These are phyloP conservation scores for Orbilia blumenaviensis DNA, from an alignment of 2,329 filamentous ascomycete species.

Conservation along the genomic window DNA sequence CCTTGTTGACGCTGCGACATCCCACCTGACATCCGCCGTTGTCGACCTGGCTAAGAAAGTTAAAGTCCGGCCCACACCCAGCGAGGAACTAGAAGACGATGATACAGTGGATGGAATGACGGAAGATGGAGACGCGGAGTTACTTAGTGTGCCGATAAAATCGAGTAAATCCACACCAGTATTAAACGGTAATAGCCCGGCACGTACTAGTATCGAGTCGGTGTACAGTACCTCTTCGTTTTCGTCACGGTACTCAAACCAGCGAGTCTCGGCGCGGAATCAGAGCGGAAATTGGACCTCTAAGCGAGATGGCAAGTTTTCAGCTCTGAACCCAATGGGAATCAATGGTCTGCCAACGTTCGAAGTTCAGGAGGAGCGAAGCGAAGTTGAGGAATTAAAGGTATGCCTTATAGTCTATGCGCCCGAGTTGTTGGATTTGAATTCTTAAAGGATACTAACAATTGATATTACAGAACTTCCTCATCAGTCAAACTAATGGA, in stretches of 20 bases:
- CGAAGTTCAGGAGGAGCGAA: slow-evolving; percentile 48
- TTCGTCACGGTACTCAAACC: slow-evolving; percentile 52
- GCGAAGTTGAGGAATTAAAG: slow-evolving; percentile 48
- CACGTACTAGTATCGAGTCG: slow-evolving; percentile 57
- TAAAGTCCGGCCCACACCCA: slow-evolving; percentile 81
- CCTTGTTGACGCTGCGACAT: slow-evolving; percentile 89
- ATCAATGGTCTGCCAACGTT: slow-evolving; percentile 40
- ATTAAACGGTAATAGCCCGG: slow-evolving; percentile 58
- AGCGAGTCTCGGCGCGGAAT: slow-evolving; percentile 40
- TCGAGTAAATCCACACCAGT: slow-evolving; percentile 59
- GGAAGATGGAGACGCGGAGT: slow-evolving; percentile 66
- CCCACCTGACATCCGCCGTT: slow-evolving; percentile 83
- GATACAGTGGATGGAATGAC: slow-evolving; percentile 70
- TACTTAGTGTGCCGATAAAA: slow-evolving; percentile 62
- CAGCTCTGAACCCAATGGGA: slow-evolving; percentile 41
- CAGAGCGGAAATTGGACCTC: slow-evolving; percentile 47
- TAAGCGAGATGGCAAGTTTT: slow-evolving; percentile 49
- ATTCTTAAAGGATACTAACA: slow-evolving; percentile 5
- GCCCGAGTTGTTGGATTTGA: not conserved
- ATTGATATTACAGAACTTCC: slow-evolving; percentile 30
- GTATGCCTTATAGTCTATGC: not conserved
- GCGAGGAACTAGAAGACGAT: slow-evolving; percentile 79
- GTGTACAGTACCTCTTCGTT: slow-evolving; percentile 57
- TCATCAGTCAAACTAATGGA: slow-evolving; percentile 79
- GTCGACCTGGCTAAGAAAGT: slow-evolving; percentile 84